Conservation (phyloP, 2,329 filamentous ascomycete genomes). For the Corniculantispora saksenae region DNA sequence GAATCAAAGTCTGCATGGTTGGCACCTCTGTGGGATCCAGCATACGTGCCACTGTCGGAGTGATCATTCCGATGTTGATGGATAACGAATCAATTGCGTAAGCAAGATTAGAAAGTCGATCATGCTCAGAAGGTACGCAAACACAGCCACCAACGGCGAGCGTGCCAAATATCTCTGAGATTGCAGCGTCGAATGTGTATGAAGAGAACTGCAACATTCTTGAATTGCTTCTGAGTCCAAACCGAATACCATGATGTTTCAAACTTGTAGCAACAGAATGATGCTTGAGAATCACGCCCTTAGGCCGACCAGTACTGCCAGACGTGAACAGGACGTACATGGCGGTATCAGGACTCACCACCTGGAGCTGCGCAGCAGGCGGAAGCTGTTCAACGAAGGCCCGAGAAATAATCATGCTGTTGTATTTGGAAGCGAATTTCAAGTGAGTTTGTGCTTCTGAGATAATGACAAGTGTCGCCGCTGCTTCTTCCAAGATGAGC, state of each 20-base stretch:
- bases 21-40: not conserved
- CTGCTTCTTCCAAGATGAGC: not conserved
- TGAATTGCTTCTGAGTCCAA: not conserved
- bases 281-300: not conserved
- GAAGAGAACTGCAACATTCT: not conserved
- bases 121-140: not conserved
- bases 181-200: not conserved
- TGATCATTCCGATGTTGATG: not conserved
- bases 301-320: not conserved
- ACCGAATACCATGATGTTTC: not conserved
- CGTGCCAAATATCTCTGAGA: not conserved
- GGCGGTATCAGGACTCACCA: not conserved
- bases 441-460: not conserved
- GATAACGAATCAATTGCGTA: not conserved
- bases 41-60: not conserved
- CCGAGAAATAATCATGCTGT: not conserved
- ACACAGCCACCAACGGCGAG: not conserved
- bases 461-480: not conserved
- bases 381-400: not conserved
- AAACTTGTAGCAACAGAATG: not conserved
- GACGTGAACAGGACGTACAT: not conserved
- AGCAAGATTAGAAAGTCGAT: not conserved
- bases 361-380: not conserved
- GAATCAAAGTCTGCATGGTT: not conserved
- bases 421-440: not conserved